A percentile compares a stretch with the other conserved stretches of the same genome.
Evolutionary conservation across 2,329 filamentous ascomycete genomes (phyloP).

Genomic region (Penicillium occitanis): DNA sequence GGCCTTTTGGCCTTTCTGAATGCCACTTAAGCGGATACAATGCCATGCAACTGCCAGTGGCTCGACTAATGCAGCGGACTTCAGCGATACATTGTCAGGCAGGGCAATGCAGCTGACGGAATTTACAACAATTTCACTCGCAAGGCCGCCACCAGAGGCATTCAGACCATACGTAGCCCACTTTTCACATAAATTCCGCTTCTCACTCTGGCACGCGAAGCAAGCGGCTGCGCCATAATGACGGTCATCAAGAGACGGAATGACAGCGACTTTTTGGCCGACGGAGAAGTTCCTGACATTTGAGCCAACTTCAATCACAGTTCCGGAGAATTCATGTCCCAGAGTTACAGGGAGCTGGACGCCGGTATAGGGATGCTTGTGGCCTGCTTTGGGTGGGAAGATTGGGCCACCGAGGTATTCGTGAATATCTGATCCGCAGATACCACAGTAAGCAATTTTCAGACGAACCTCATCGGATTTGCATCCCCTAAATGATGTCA

Average conservation of each 20-base stretch:
- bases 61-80: slow-evolving; percentile 56
- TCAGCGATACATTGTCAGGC: slow-evolving; percentile 25
- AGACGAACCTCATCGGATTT: slow-evolving; percentile 7
- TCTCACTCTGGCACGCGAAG: slow-evolving; percentile 50
- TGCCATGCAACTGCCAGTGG: slow-evolving; percentile 66
- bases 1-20: slow-evolving; percentile 49
- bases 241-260: slow-evolving; percentile 60
- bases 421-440: slow-evolving; percentile 44
- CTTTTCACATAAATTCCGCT: not conserved
- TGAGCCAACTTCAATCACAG: slow-evolving; percentile 57
- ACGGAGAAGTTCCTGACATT: slow-evolving; percentile 48
- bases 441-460: slow-evolving; percentile 11
- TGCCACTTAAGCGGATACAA: slow-evolving; percentile 53
- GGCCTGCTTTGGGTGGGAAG: slow-evolving; percentile 46
- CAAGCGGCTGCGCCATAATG: slow-evolving; percentile 41
- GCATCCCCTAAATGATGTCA: slow-evolving; percentile 30
- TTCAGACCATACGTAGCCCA: slow-evolving; percentile 1
- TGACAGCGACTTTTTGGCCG: slow-evolving; percentile 60
- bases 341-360: slow-evolving; percentile 60
- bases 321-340: slow-evolving; percentile 64
- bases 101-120: slow-evolving; percentile 30
- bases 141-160: slow-evolving; percentile 32
- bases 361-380: slow-evolving; percentile 57
- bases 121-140: slow-evolving; percentile 30
- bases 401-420: slow-evolving; percentile 52